Evolutionary conservation across 1,284 basidiomycete species (phyloP).

Genomic region (Mycena citricolor): DNA sequence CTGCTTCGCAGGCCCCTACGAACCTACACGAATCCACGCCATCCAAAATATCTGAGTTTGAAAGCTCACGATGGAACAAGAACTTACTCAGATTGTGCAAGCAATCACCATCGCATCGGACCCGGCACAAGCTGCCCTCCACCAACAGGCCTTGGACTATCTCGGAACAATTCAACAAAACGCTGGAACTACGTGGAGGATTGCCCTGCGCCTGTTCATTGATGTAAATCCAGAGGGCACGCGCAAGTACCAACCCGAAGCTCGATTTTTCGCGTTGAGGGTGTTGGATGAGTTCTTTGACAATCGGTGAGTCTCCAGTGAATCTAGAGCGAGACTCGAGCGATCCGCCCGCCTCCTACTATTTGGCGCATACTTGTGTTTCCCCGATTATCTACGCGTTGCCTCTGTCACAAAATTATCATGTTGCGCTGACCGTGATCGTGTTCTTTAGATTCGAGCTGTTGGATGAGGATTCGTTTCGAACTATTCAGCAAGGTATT

Average conservation of each 20-base stretch:
- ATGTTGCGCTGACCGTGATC: too few species aligned
- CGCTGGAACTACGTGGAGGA: conserved; percentile 72
- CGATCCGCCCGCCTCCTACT: too few species aligned
- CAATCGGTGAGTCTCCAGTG: conserved; percentile 60
- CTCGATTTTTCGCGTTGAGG: conserved; percentile 82
- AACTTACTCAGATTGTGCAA: conserved; percentile 75
- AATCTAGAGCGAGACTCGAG: too few species aligned
- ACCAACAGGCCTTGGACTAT: conserved; percentile 82
- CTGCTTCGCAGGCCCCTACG: conserved; percentile 1
- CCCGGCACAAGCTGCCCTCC: conserved; percentile 64
- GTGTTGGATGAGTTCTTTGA: conserved; percentile 86
- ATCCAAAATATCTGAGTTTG: neutral
- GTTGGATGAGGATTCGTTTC: conserved; percentile 68
- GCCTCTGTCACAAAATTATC: too few species aligned
- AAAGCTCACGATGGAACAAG: conserved; percentile 58
- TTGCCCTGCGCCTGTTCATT: conserved; percentile 74
- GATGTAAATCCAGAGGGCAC: conserved; percentile 56
- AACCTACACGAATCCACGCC: too few species aligned
- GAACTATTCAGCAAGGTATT: conserved; percentile 66
- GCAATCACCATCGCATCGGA: conserved; percentile 85
- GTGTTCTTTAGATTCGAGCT: conserved; percentile 57
- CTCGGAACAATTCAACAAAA: conserved; percentile 77
- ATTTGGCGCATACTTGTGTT: too few species aligned
- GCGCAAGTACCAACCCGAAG: conserved; percentile 71
- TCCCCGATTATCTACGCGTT: too few species aligned